A percentile compares a stretch with the other conserved stretches of the same genome.
These are phyloP conservation scores for Micractinium sp. DNA, from an alignment of 139 green algal species.

Conservation along the genomic window DNA sequence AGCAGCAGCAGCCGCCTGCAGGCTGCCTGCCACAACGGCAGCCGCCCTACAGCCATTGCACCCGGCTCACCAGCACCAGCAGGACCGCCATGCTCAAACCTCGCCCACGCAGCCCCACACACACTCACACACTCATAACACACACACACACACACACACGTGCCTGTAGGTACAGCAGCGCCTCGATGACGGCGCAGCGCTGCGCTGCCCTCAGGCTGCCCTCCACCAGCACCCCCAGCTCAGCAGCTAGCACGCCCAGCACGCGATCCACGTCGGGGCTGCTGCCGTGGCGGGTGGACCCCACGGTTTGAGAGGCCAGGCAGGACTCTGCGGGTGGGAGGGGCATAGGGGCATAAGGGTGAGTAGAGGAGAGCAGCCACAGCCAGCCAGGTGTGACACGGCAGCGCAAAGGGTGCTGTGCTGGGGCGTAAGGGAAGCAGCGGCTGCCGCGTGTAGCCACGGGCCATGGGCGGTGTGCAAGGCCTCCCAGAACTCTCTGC, in stretches of 20 bases:
- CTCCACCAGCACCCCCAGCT: slow-evolving; percentile 43
- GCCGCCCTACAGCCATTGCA: background rate
- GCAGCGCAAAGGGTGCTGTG: too few relatives aligned
- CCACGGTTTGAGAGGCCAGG: slow-evolving; percentile 33
- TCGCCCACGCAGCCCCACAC: too few relatives aligned
- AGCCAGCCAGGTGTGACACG: background rate
- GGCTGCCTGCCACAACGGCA: background rate
- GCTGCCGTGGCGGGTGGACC: slow-evolving; percentile 28
- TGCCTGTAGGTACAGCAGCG: slow-evolving; percentile 65
- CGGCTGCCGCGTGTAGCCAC: too few relatives aligned
- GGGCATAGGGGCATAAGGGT: background rate
- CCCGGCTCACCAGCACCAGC: too few relatives aligned
- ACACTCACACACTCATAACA: background rate
- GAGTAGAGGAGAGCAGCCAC: background rate
- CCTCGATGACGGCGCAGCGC: slow-evolving; percentile 59
- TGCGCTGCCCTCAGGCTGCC: slow-evolving; percentile 35
- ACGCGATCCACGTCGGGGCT: slow-evolving; percentile 35
- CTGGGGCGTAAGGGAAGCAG: too few relatives aligned
- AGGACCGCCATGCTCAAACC: too few relatives aligned
- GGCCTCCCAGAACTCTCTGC: too few relatives aligned
- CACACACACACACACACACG: background rate
- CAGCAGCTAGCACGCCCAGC: slow-evolving; percentile 24
- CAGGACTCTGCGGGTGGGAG: slow-evolving; percentile 30
- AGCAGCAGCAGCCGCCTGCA: background rate
- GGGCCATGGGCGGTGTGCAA: too few relatives aligned